Evolutionary conservation across 2,329 filamentous ascomycete species (phyloP).

Genomic region (Plectosphaerella sp.): DNA sequence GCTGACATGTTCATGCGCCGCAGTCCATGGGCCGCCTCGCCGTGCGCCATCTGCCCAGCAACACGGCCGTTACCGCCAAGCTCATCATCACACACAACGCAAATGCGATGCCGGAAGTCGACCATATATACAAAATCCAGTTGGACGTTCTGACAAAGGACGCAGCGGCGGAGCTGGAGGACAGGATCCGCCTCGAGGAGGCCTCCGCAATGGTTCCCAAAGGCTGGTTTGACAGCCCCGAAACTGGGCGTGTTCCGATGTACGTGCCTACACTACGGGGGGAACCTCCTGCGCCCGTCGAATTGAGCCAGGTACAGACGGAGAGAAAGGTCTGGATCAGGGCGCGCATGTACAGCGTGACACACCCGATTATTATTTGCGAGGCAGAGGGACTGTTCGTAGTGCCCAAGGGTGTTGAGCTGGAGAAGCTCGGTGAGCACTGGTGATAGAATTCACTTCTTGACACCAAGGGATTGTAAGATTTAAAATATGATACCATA

Average conservation of each 20-base stretch:
- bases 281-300: no score
- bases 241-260: no score
- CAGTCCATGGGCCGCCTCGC: slow-evolving; percentile 20
- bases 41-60: neutral
- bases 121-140: no score
- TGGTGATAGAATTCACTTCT: neutral
- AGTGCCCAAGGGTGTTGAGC: slow-evolving; percentile 8
- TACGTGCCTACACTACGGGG: no score
- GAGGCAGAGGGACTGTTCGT: slow-evolving; percentile 11
- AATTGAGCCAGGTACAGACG: neutral
- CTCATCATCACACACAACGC: neutral
- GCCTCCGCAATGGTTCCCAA: no score
- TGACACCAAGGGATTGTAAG: neutral
- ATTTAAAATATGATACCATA: no score
- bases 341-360: slow-evolving; percentile 6
- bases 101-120: no score
- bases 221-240: no score
- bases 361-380: neutral
- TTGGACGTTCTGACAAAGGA: no score
- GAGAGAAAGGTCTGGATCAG: slow-evolving; percentile 10
- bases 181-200: no score
- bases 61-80: slow-evolving; percentile 9
- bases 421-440: neutral
- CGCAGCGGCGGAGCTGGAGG: no score
- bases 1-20: no score